A percentile compares a stretch with the other conserved stretches of the same genome.
These are phyloP conservation scores for Sisymbrium altissimum DNA, from an alignment of 345 rosid species.

Conservation along the genomic window DNA sequence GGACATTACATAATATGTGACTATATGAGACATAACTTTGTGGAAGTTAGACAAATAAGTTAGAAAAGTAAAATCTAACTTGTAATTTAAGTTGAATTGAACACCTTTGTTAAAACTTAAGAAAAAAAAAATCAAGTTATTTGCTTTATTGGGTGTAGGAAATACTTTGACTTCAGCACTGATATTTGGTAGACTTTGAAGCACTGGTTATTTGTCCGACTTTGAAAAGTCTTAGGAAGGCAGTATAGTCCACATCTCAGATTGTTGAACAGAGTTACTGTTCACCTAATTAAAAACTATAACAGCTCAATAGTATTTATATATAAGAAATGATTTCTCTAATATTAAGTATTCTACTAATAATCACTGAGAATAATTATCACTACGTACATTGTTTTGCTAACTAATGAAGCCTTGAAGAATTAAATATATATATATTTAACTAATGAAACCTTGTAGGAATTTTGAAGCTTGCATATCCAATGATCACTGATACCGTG, in stretches of 20 bases:
- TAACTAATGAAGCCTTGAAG: too few species aligned
- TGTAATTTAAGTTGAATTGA: slow-evolving; percentile 26
- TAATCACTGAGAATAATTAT: too few species aligned
- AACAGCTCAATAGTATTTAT: neutral
- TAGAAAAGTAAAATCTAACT: slow-evolving; percentile 23
- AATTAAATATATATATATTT: neutral
- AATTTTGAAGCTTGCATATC: neutral
- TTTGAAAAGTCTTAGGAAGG: slow-evolving; percentile 28
- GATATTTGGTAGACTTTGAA: slow-evolving; percentile 26
- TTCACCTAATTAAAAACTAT: slow-evolving; percentile 5
- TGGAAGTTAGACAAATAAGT: neutral
- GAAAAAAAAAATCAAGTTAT: too few species aligned
- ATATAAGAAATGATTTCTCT: too few species aligned
- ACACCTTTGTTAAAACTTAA: too few species aligned
- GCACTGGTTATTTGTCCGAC: slow-evolving; percentile 6
- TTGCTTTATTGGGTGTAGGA: slow-evolving; percentile 21
- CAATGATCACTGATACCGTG: neutral
- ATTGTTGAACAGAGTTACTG: neutral
- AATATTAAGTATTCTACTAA: too few species aligned
- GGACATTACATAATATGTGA: neutral
- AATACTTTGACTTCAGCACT: slow-evolving; percentile 37
- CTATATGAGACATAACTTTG: neutral
- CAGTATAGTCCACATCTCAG: slow-evolving; percentile 4
- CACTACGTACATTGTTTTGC: too few species aligned
- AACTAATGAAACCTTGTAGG: neutral